Evolutionary conservation across 768 basidiomycete genomes (phyloP).

Genomic region (Austroboletus festivus): DNA sequence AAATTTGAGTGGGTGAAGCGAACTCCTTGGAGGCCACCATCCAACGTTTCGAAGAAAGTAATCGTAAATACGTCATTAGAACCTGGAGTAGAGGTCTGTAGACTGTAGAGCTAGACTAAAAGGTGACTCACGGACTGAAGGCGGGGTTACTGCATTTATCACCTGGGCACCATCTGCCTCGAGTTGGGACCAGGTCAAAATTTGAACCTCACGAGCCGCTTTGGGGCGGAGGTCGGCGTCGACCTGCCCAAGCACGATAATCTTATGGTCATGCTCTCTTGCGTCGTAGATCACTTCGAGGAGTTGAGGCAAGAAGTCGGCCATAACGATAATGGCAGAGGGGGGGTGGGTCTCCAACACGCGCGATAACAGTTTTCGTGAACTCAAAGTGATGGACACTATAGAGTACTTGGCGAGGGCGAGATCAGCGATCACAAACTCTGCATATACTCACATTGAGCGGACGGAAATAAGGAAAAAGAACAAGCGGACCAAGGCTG

Average conservation of each 20-base stretch:
- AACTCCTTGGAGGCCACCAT: constrained; percentile 55
- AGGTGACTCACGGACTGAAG: constrained; percentile 49
- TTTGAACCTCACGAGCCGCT: constrained; percentile 49
- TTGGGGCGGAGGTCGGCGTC: constrained; percentile 44
- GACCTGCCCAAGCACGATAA: constrained; percentile 73
- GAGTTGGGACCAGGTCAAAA: constrained; percentile 67
- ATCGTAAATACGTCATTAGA: constrained; percentile 65
- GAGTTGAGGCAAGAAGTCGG: constrained; percentile 61
- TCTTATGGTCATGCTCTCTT: constrained; percentile 48
- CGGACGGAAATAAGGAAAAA: neutral
- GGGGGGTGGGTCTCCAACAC: constrained; percentile 66
- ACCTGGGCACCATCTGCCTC: constrained; percentile 61
- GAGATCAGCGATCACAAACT: constrained; percentile 77
- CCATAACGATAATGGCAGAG: constrained; percentile 70
- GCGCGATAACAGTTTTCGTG: constrained; percentile 56
- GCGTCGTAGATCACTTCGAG: constrained; percentile 71
- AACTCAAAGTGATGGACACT: constrained; percentile 62
- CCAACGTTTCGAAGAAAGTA: constrained; percentile 54
- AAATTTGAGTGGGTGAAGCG: constrained; percentile 81
- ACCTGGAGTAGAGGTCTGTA: constrained; percentile 5
- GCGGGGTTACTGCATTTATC: constrained; percentile 40
- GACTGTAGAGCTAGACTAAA: neutral
- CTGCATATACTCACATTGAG: constrained; percentile 34
- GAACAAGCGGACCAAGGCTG: constrained; percentile 53
- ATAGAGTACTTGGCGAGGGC: constrained; percentile 72